Base-by-base conservation (phyloP, 2,329 filamentous ascomycete genomes). In the Gaeumannomyces tritici region DNA sequence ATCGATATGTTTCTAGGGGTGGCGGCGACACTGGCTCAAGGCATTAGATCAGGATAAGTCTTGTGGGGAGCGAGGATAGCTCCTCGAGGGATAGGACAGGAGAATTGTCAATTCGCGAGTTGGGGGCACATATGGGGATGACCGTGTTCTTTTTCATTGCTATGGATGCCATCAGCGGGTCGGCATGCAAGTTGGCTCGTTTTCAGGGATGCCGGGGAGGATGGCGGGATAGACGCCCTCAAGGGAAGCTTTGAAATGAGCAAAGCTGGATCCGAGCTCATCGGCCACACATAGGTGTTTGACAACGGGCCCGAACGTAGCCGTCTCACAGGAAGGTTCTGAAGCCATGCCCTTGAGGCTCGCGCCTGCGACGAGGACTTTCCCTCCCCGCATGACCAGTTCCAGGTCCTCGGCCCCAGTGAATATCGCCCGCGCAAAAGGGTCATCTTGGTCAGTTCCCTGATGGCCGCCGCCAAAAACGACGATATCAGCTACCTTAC, bases 401-500 rank as follows among this genome's bases (percentile, higher is more conserved):
- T 71, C 69, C 13, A 72, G 65, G 15, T 65, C 63, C 55, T 67
- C 66, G 21, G 62, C 64, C 0, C 66, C 56, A 1, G 65, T 66
- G 35, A 67, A 70, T 15, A 69, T 63, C 12, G 68, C 70, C 55
- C 66, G 64, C 3, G 59, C 66, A 54, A 63, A 71, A 1, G 64
- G 56, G 57, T 68, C 62, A 5, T 56, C 55, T 21, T 51, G 42
- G 12, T 3, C 26, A 26, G 1, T 18, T 7, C 3, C 18, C 3
- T 29, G 12, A 7, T 64, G 13, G 6, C 29, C 47, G 2, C 57
- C 71, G 60, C 74, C 72, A 61, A 79, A 77, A 1, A 80, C 70
- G 15, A 76, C 73, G 5, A 80, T 65, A 67, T 80, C 79, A 2
- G 78, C 78, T 33, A 71, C 65, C 63, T 76, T 77, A 0, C 77